Conservation (phyloP, 1,284 basidiomycete genomes). For the Rhizoctonia solani region DNA sequence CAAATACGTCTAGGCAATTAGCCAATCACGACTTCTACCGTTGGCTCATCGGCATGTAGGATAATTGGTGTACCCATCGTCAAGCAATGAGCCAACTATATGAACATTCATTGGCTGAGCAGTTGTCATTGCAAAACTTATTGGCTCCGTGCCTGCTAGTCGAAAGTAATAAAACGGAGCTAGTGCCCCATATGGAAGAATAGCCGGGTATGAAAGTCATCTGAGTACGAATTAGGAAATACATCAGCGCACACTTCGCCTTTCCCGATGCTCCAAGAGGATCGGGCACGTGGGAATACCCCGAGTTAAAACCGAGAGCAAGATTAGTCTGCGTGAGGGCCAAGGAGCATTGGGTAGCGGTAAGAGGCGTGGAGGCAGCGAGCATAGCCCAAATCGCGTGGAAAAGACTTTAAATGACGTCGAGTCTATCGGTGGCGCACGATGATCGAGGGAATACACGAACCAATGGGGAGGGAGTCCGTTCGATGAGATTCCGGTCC, state of each 20-base stretch:
- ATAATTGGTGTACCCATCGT: background rate
- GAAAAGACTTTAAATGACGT: no score
- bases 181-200: background rate
- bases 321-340: no score
- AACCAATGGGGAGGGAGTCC: conserved; percentile 24
- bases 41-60: background rate
- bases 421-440: no score
- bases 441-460: background rate
- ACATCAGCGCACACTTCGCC: background rate
- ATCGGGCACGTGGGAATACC: background rate
- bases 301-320: background rate
- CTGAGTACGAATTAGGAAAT: background rate
- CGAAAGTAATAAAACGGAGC: no score
- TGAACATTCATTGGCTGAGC: no score
- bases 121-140: background rate
- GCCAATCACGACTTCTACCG: conserved; percentile 24
- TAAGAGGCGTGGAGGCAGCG: no score
- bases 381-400: no score
- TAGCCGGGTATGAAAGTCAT: background rate
- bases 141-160: background rate
- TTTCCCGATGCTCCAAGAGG: background rate
- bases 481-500: background rate
- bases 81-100: no score
- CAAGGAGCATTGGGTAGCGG: no score
- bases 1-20: background rate